phyloP scores from a whole-genome alignment of 495 filamentous ascomycete genomes.

The Cairneyella variabilis region DNA sequence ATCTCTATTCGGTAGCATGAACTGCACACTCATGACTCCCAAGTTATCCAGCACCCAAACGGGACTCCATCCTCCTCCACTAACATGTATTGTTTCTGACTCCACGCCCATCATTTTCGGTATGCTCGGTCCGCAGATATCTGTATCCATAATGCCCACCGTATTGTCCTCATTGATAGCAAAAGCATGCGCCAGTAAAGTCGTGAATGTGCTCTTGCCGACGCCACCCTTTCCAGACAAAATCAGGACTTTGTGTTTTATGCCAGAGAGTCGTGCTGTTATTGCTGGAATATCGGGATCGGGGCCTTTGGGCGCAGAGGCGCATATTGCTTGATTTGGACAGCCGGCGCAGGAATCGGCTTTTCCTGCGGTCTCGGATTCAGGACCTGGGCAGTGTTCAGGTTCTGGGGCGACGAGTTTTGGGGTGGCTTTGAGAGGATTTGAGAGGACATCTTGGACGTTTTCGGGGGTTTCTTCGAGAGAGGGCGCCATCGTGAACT shows the following conservation, averaged over 20 bases:
- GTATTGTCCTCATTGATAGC: slow-evolving; percentile 68
- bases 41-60: slow-evolving; percentile 93
- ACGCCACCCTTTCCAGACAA: slow-evolving; percentile 95
- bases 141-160: slow-evolving; percentile 93
- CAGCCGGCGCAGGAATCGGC: slow-evolving; percentile 88
- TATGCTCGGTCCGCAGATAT: slow-evolving; percentile 91
- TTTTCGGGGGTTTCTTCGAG: slow-evolving; percentile 66
- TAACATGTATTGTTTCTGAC: slow-evolving; percentile 84
- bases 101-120: slow-evolving; percentile 99
- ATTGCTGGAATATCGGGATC: slow-evolving; percentile 92
- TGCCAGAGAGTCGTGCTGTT: slow-evolving; percentile 70
- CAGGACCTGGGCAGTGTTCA: slow-evolving; percentile 94
- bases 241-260: slow-evolving; percentile 88
- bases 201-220: slow-evolving; percentile 89
- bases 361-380: slow-evolving; percentile 79
- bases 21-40: slow-evolving; percentile 93
- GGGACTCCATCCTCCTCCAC: slow-evolving; percentile 76
- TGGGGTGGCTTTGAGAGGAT: slow-evolving; percentile 66
- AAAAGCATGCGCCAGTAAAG: slow-evolving; percentile 81
- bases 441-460: slow-evolving; percentile 60
- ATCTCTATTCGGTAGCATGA: slow-evolving; percentile 90
- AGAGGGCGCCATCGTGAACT: slow-evolving; percentile 62
- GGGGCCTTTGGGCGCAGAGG: slow-evolving; percentile 88
- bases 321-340: slow-evolving; percentile 94
- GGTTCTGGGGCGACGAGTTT: slow-evolving; percentile 90